These are phyloP conservation scores for Davidsoniella virescens DNA, from an alignment of 2,329 filamentous ascomycete species.

Conservation along the genomic window DNA sequence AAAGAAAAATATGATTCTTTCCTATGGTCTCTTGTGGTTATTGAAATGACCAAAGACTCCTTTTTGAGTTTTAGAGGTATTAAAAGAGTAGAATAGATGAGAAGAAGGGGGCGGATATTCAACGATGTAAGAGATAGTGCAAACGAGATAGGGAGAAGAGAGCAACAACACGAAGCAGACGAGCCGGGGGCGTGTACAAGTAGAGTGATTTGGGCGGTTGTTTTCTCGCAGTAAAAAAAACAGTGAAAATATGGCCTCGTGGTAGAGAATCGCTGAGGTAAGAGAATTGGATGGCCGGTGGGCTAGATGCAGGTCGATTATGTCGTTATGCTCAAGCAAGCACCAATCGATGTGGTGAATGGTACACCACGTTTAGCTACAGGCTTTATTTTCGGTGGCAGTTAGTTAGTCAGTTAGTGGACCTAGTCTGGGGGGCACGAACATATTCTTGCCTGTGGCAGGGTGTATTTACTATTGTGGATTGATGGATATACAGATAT, in stretches of 20 bases:
- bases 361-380: neutral
- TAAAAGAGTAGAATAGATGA: neutral
- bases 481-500: too few relatives aligned
- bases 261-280: neutral
- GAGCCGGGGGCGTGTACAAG: neutral
- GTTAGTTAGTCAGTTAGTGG: too few relatives aligned
- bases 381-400: neutral
- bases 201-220: too few relatives aligned
- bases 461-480: too few relatives aligned
- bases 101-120: neutral
- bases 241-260: neutral
- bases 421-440: neutral
- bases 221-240: too few relatives aligned
- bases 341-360: neutral
- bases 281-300: neutral
- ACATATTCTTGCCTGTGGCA: too few relatives aligned
- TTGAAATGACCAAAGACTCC: too few relatives aligned
- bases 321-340: neutral
- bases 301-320: neutral
- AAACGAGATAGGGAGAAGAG: constrained; percentile 2
- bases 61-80: too few relatives aligned
- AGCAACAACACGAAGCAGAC: constrained; percentile 1
- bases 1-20: too few relatives aligned
- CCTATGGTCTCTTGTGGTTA: too few relatives aligned
- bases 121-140: neutral